Evolutionary conservation across 2,329 filamentous ascomycete species (phyloP).

Genomic region (Arthrobotrys sphaeroides): DNA sequence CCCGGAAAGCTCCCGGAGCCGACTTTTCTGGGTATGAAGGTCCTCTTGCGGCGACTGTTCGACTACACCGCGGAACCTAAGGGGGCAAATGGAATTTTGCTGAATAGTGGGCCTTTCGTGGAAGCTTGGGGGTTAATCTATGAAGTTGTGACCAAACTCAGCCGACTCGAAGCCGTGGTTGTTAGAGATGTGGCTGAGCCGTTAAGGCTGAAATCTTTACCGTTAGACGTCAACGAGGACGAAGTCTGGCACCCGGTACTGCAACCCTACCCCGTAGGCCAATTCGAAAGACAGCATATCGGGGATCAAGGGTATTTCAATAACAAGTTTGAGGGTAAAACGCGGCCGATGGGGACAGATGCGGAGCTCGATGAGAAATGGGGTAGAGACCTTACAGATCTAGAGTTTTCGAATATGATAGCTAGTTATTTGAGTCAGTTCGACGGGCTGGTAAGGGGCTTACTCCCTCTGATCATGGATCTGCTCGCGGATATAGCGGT

Average conservation of each 20-base stretch:
- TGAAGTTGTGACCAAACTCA: not conserved
- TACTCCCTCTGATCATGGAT: constrained; percentile 17
- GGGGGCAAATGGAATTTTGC: not conserved
- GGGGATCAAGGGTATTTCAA: constrained; percentile 10
- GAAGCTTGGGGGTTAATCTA: constrained; percentile 1
- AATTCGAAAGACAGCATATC: not conserved
- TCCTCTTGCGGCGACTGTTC: not conserved
- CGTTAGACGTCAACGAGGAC: not conserved
- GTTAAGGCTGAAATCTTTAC: not conserved
- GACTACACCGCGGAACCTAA: not conserved
- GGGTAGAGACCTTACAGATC: not conserved
- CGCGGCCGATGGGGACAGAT: not conserved
- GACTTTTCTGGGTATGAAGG: not conserved
- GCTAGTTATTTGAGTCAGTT: not conserved
- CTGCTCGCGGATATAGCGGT: constrained; percentile 17
- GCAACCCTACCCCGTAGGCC: constrained; percentile 3
- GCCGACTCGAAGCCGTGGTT: not conserved
- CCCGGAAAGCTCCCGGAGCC: not conserved
- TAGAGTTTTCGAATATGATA: not conserved
- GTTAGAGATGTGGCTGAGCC: not conserved
- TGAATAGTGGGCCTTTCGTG: constrained; percentile 20
- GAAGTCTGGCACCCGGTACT: not conserved
- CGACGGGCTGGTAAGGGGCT: not conserved
- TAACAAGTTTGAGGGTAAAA: not conserved
- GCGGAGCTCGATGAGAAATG: not conserved